Evolutionary conservation across 139 green algal genomes (phyloP).

Genomic region (Eudorina sp.): DNA sequence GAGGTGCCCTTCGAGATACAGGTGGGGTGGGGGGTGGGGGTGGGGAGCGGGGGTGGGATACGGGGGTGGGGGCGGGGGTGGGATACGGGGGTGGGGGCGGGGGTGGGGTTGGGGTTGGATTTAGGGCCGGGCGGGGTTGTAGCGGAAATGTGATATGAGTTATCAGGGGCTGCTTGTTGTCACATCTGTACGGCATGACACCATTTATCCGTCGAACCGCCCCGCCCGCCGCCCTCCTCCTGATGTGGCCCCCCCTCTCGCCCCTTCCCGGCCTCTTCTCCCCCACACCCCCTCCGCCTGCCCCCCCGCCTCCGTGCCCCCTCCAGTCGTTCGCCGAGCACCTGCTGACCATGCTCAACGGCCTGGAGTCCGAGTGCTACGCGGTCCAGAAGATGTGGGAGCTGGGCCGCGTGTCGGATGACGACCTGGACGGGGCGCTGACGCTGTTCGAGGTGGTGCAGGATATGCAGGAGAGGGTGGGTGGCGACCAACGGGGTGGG

Average conservation of each 20-base stretch:
- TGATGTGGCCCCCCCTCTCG: too few species aligned
- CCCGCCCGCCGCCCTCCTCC: too few species aligned
- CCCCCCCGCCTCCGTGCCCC: not conserved
- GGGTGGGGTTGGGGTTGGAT: too few species aligned
- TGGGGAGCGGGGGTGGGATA: not conserved
- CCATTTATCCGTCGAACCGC: not conserved
- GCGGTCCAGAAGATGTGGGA: constrained; percentile 54
- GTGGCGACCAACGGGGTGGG: not conserved
- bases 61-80: not conserved
- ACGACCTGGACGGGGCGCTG: constrained; percentile 27
- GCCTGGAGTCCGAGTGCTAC: constrained; percentile 45
- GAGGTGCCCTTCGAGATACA: constrained; percentile 43
- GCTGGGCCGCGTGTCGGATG: not conserved
- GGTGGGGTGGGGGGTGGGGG: not conserved
- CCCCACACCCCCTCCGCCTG: not conserved
- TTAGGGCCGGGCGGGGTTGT: too few species aligned
- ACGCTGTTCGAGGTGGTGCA: constrained; percentile 48
- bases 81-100: not conserved
- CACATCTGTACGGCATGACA: too few species aligned
- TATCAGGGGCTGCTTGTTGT: too few species aligned
- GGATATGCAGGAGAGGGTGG: constrained; percentile 42
- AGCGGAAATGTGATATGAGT: too few species aligned
- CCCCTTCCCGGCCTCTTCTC: too few species aligned
- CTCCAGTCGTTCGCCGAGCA: constrained; percentile 24
- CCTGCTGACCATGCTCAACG: not conserved